These are phyloP conservation scores for Syzygium jambos DNA, from an alignment of 345 rosid genomes.

Conservation along the genomic window DNA sequence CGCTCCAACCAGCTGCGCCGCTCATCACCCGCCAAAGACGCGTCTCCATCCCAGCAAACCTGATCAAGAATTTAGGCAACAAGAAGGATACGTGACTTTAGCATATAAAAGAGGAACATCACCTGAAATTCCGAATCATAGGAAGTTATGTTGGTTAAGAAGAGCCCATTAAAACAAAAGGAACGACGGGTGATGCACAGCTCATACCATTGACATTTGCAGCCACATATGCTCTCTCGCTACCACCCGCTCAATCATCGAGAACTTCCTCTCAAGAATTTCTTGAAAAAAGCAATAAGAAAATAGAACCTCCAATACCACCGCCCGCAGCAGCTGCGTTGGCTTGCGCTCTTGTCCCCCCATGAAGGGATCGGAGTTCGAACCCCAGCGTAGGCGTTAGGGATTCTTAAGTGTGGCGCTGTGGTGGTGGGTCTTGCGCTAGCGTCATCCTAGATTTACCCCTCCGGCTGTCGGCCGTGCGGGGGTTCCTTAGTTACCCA, in stretches of 20 bases:
- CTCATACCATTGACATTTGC: conserved; percentile 4
- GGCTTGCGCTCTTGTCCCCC: too few species aligned
- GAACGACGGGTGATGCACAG: conserved; percentile 13
- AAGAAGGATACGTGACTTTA: neutral
- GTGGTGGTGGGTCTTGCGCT: too few species aligned
- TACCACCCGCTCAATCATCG: neutral
- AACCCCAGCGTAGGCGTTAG: too few species aligned
- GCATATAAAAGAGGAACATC: neutral
- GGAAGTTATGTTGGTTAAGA: neutral
- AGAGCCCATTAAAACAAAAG: neutral
- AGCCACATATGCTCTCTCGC: neutral
- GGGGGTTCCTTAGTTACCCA: too few species aligned
- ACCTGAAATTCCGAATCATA: neutral
- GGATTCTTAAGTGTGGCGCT: too few species aligned
- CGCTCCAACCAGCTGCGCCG: neutral
- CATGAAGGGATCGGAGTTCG: too few species aligned
- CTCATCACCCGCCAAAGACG: neutral
- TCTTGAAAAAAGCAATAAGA: neutral
- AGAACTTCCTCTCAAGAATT: neutral
- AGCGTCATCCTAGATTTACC: too few species aligned
- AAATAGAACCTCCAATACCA: neutral
- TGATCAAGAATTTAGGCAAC: neutral
- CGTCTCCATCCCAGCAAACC: neutral
- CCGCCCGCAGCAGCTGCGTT: too few species aligned
- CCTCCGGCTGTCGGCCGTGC: too few species aligned